Evolutionary conservation across 805 yeast genomes (phyloP).

Genomic region (Ogataea thermomethanolica): DNA sequence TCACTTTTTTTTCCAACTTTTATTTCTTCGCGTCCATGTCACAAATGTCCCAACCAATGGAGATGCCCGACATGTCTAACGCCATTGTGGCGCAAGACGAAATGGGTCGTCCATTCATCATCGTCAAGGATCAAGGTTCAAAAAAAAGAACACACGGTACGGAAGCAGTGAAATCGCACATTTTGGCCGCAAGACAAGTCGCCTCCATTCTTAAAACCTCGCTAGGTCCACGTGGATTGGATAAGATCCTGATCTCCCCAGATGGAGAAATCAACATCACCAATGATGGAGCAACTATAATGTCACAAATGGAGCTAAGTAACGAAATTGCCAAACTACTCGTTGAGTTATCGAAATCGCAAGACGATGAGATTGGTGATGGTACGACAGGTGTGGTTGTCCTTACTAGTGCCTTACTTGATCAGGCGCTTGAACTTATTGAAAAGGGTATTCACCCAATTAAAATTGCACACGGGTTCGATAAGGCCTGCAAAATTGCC

Average conservation of each 20-base stretch:
- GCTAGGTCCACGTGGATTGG: slow-evolving; percentile 97
- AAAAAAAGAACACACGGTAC: slow-evolving; percentile 63
- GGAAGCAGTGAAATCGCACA: slow-evolving; percentile 84
- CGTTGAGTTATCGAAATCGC: slow-evolving; percentile 90
- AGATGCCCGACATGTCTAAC: slow-evolving; percentile 90
- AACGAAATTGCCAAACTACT: slow-evolving; percentile 93
- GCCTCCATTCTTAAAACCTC: slow-evolving; percentile 90
- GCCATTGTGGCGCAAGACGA: slow-evolving; percentile 99
- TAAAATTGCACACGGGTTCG: slow-evolving; percentile 94
- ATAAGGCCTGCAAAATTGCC: slow-evolving; percentile 93
- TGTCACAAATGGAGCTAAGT: slow-evolving; percentile 93
- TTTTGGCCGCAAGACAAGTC: slow-evolving; percentile 91
- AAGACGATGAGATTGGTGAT: slow-evolving; percentile 98
- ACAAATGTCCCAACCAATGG: slow-evolving; percentile 30
- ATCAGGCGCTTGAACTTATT: slow-evolving; percentile 90
- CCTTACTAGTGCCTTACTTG: slow-evolving; percentile 87
- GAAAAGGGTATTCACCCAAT: slow-evolving; percentile 98
- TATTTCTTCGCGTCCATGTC: slow-evolving; percentile 14
- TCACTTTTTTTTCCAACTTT: slow-evolving; percentile 11
- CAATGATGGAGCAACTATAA: slow-evolving; percentile 96
- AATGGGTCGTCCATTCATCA: slow-evolving; percentile 97
- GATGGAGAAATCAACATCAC: slow-evolving; percentile 98
- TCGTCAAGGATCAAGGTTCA: slow-evolving; percentile 73
- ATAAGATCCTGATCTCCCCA: slow-evolving; percentile 89
- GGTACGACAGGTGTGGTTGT: slow-evolving; percentile 99